Evolutionary conservation across 345 rosid genomes (phyloP), one percentile per base, ranked within the genome.

Genomic region (Orychophragmus violaceus): DNA sequence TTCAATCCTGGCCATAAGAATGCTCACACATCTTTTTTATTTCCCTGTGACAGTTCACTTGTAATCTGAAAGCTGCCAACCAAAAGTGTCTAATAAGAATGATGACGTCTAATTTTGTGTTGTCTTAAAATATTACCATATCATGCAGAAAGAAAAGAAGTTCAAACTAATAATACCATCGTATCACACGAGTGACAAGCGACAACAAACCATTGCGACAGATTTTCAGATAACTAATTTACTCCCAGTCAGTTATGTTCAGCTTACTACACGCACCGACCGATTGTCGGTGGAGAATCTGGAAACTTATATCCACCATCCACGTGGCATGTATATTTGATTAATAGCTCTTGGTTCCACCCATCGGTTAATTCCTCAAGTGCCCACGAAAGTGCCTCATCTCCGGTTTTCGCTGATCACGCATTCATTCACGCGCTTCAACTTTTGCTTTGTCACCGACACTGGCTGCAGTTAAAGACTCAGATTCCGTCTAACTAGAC

Each of bases 241-340:
- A 46, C 39, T 35, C 33, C n/a, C n/a, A n/a, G n/a, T n/a, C 33
- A 22, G 50, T 23, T 28, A 50, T 11, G 29, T 30, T 21, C 46
- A 62, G 22, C 62, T 37, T 59, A n/a, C 22, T 45, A 53, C 24
- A 46, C 18, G 54, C 28, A 48, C 53, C 66, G 71, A 65, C 61
- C 60, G 68, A 50, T 74, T 66, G 77, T 74, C 77, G 72, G 77
- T 74, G 77, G 77, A 60, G 62, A 66, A 52, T 60, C 62, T 51
- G 30, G 9, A 41, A 33, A 42, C 33, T 42, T 14, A 74, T 45
- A 62, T 59, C 39, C 12, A 11, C 39, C 39, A 35, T 11, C 39
- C 13, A 35, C 39, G 39, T 35, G 39, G 39, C n/a, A 35, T 35
- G 39, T 35, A 35, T 35, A 35, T 35, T 35, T 18, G 12, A 49